Percentiles rank a stretch among this genome's conserved stretches.
phyloP scores from a whole-genome alignment of 202 grass and related monocot genomes.

The Miscanthus sacchariflorus region DNA sequence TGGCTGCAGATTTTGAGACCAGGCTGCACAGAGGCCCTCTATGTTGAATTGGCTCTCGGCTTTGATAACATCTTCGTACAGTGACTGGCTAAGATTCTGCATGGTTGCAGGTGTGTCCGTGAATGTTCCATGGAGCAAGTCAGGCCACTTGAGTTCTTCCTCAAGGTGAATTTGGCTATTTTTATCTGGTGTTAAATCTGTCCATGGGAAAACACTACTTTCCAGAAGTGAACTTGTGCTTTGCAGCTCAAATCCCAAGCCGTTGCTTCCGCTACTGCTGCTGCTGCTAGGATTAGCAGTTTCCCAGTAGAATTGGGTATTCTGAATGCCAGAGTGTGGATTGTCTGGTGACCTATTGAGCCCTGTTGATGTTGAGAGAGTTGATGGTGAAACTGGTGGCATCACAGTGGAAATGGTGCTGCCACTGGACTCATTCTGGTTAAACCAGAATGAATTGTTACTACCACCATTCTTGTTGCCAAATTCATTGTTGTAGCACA shows the following conservation, averaged over 20 bases:
- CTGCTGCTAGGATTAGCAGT: slow-evolving; percentile 50
- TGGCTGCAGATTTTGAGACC: slow-evolving; percentile 55
- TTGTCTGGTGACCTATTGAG: slow-evolving; percentile 48
- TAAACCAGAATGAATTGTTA: slow-evolving; percentile 56
- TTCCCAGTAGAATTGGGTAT: slow-evolving; percentile 48
- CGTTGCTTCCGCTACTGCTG: slow-evolving; percentile 50
- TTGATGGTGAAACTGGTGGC: slow-evolving; percentile 50
- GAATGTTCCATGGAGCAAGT: slow-evolving; percentile 55
- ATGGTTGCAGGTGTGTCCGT: slow-evolving; percentile 31
- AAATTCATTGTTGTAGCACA: slow-evolving; percentile 45
- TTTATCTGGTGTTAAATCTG: slow-evolving; percentile 48
- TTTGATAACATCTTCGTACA: slow-evolving; percentile 54
- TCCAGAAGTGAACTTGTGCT: slow-evolving; percentile 56
- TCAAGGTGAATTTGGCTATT: slow-evolving; percentile 53
- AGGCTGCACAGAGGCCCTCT: slow-evolving; percentile 50
- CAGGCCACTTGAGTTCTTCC: slow-evolving; percentile 73
- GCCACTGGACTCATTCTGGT: slow-evolving; percentile 52
- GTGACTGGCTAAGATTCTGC: slow-evolving; percentile 45
- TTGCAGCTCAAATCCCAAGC: slow-evolving; percentile 61
- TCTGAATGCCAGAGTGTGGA: slow-evolving; percentile 38
- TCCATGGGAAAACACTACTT: slow-evolving; percentile 59
- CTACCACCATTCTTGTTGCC: slow-evolving; percentile 26
- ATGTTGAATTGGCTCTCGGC: slow-evolving; percentile 59
- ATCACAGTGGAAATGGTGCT: slow-evolving; percentile 45
- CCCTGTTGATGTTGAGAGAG: slow-evolving; percentile 52